phyloP scores from a whole-genome alignment of 2,329 filamentous ascomycete species.

The Aureobasidium sp. region DNA sequence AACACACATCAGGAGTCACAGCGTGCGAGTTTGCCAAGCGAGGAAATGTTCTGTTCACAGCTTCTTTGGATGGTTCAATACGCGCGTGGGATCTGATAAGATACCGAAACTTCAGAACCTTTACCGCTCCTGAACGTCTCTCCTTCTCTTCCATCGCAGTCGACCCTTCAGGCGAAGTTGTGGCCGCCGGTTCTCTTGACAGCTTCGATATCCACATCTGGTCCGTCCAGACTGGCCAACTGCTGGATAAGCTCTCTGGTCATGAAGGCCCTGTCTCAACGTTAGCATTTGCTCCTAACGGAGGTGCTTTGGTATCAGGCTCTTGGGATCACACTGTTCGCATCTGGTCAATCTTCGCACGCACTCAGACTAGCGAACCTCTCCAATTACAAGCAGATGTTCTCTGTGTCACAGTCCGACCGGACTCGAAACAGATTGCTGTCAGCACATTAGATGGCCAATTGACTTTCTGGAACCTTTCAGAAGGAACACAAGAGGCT shows the following conservation, averaged over 20 bases:
- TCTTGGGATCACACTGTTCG: conserved; percentile 98
- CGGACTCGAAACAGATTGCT: conserved; percentile 84
- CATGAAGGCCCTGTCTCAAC: conserved; percentile 91
- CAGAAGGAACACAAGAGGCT: conserved; percentile 76
- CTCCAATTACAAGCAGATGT: conserved; percentile 92
- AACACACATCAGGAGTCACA: conserved; percentile 90
- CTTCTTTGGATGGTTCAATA: conserved; percentile 87
- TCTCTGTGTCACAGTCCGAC: conserved; percentile 74
- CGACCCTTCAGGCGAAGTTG: conserved; percentile 93
- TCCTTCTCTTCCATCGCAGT: conserved; percentile 93
- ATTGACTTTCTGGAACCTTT: conserved; percentile 87
- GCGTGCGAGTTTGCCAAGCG: conserved; percentile 91
- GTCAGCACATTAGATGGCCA: conserved; percentile 91
- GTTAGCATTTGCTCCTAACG: conserved; percentile 81
- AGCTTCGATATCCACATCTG: conserved; percentile 97
- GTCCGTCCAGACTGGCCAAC: conserved; percentile 95
- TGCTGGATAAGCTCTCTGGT: conserved; percentile 81
- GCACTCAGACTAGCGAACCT: conserved; percentile 91
- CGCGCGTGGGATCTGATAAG: conserved; percentile 93
- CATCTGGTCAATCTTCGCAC: conserved; percentile 90
- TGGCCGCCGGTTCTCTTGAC: conserved; percentile 89
- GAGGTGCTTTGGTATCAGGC: conserved; percentile 73
- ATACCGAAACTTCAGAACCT: conserved; percentile 95
- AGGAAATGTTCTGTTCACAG: conserved; percentile 91
- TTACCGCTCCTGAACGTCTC: conserved; percentile 82